Percentiles rank a stretch among this genome's conserved stretches.
Conservation (phyloP, 1,284 basidiomycete genomes). For the Ustilago trichophora region DNA sequence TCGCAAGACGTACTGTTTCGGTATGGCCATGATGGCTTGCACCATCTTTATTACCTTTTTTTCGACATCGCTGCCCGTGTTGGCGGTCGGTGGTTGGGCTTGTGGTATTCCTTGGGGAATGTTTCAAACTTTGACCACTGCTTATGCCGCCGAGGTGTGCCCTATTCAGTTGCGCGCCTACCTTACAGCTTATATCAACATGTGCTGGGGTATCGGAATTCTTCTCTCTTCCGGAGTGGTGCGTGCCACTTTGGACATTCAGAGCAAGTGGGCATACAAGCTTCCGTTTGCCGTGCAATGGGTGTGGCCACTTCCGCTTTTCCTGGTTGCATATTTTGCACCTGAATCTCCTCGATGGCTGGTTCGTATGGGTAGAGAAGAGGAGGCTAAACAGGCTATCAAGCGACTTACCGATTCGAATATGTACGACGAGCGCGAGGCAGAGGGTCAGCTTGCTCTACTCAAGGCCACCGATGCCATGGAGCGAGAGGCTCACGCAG, state of each 20-base stretch:
- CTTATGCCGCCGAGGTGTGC: conserved; percentile 70
- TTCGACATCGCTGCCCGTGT: conserved; percentile 64
- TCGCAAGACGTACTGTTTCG: not conserved
- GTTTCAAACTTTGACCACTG: conserved; percentile 68
- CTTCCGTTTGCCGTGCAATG: conserved; percentile 68
- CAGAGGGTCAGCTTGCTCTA: conserved; percentile 63
- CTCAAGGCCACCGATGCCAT: conserved; percentile 67
- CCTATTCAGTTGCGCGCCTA: conserved; percentile 69
- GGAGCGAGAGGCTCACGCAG: conserved; percentile 62
- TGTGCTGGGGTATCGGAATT: conserved; percentile 68
- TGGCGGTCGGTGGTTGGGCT: conserved; percentile 64
- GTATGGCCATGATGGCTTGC: not conserved
- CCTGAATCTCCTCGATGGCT: conserved; percentile 68
- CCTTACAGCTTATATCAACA: conserved; percentile 69
- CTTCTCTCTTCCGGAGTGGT: conserved; percentile 68
- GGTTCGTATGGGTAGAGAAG: conserved; percentile 68
- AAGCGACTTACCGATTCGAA: not conserved
- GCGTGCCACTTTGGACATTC: conserved; percentile 52
- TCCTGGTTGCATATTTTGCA: conserved; percentile 60
- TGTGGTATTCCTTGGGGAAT: conserved; percentile 68
- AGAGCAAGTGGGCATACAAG: conserved; percentile 62
- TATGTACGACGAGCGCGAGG: not conserved
- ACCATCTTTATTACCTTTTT: conserved; percentile 66
- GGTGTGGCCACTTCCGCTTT: conserved; percentile 62
- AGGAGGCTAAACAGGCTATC: conserved; percentile 67